These are phyloP conservation scores for Thielaviopsis euricoi DNA, from an alignment of 2,329 filamentous ascomycete species.

Conservation along the genomic window DNA sequence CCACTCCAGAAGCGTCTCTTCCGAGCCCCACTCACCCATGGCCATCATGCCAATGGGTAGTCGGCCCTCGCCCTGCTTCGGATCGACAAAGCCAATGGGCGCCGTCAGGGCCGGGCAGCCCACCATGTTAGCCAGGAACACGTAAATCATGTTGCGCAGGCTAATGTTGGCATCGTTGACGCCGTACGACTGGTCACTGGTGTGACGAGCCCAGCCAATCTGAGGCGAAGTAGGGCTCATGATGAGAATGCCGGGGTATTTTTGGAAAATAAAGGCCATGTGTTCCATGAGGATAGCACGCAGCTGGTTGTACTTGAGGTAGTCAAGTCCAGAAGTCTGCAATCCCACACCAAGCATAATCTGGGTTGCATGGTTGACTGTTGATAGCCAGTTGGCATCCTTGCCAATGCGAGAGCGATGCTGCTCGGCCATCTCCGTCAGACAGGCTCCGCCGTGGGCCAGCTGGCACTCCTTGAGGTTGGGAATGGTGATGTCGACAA, in stretches of 20 bases:
- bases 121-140: slow-evolving; percentile 69
- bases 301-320: slow-evolving; percentile 55
- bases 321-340: slow-evolving; percentile 51
- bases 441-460: slow-evolving; percentile 62
- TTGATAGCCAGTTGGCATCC: slow-evolving; percentile 31
- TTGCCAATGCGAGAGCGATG: slow-evolving; percentile 27
- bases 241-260: slow-evolving; percentile 60
- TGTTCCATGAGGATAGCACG: slow-evolving; percentile 66
- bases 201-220: slow-evolving; percentile 51
- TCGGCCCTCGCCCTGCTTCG: slow-evolving; percentile 38
- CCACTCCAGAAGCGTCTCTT: slow-evolving; percentile 46
- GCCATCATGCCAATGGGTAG: slow-evolving; percentile 46
- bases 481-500: slow-evolving; percentile 48
- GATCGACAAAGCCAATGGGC: slow-evolving; percentile 56
- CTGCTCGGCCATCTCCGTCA: slow-evolving; percentile 47
- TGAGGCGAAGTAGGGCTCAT: slow-evolving; percentile 64
- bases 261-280: slow-evolving; percentile 51
- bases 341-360: slow-evolving; percentile 49
- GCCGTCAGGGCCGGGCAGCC: slow-evolving; percentile 61
- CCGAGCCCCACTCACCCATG: slow-evolving; percentile 49
- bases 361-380: slow-evolving; percentile 50
- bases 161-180: slow-evolving; percentile 56
- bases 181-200: slow-evolving; percentile 49
- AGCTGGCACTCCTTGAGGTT: slow-evolving; percentile 54
- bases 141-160: slow-evolving; percentile 69